Evolutionary conservation across 257 asterid species (phyloP), one percentile per base, ranked within the genome.

Genomic region (Jaltomata sinuosa): DNA sequence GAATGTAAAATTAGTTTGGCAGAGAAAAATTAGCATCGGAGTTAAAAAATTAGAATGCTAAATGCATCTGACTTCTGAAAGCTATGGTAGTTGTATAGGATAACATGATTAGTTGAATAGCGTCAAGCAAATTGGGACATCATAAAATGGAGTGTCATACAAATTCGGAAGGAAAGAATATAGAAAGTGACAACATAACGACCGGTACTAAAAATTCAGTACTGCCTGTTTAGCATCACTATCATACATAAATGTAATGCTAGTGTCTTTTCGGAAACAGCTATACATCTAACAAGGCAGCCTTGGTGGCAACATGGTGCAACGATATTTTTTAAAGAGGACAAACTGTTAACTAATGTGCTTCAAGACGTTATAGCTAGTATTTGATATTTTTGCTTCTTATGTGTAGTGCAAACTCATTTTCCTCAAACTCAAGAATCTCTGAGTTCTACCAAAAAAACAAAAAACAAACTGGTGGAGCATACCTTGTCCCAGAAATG

Each of bases 401-500:
- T 49, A 47, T 77, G 64, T 49, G 3, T 8, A 16, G 10, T 29
- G 42, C 61, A 77, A 50, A 49, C 82, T 49, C 25, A 27, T 42
- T 74, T 12, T 74, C 57, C 38, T 74, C 38, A 45, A 74, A 47
- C 61, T 47, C 61, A 2, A 8, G 40, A 76, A 76, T 76, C 42
- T 49, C 40, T 47, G 54, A 76, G 61, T 47, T 27, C 42, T 45
- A 45, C 57, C 72, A 27, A 64, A 64, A 64, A 5, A 36, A 36
- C 5, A 64, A 64, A 11, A 15, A 21, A 4, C 12, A 64, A 64
- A 27, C 36, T 29, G 10, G 16, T 8, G 12, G 40, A 31, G 42
- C 82, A 31, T 65, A 96, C 98, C 98, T 96, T 96, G 84, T 96
- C 93, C 99, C 98, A 94, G 85, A 93, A 96, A 83, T 96, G 97